A percentile compares a stretch with the other conserved stretches of the same genome.
Conservation (phyloP, 768 basidiomycete species). For the Pleurotus tuber-regium region DNA sequence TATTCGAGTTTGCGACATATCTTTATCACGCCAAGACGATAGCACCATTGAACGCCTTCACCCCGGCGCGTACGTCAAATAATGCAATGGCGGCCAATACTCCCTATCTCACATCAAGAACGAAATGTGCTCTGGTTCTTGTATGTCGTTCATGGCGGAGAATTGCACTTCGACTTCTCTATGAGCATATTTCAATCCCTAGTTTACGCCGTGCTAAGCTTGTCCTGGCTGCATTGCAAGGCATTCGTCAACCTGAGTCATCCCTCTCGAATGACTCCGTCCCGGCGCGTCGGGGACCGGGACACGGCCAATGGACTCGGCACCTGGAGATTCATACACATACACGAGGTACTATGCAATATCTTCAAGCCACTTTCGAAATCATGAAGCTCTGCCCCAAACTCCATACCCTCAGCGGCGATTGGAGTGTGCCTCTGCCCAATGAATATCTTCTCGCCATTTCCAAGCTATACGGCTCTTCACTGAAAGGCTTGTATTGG, state of each 20-base stretch:
- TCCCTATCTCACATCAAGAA: constrained; percentile 41
- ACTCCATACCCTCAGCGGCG: constrained; percentile 42
- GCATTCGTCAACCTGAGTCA: constrained; percentile 14
- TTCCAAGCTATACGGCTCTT: constrained; percentile 35
- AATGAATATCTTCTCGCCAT: constrained; percentile 41
- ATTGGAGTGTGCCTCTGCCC: constrained; percentile 42
- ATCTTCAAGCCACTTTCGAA: constrained; percentile 39
- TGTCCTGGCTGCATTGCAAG: constrained; percentile 34
- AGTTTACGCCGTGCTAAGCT: constrained; percentile 40
- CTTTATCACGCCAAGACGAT: constrained; percentile 41
- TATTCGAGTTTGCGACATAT: constrained; percentile 54
- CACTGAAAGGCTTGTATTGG: constrained; percentile 46
- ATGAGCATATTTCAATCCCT: constrained; percentile 42
- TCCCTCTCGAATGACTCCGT: background rate
- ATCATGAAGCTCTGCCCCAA: constrained; percentile 45
- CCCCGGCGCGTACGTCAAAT: constrained; percentile 34
- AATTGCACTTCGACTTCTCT: constrained; percentile 40
- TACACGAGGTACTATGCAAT: constrained; percentile 37
- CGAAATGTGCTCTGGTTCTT: constrained; percentile 47
- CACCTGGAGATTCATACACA: constrained; percentile 48
- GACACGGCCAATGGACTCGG: constrained; percentile 45
- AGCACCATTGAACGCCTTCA: constrained; percentile 46
- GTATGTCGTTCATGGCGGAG: constrained; percentile 47
- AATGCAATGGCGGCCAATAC: constrained; percentile 48
- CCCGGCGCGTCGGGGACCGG: constrained; percentile 7